These are phyloP conservation scores for Trichoderma parareesei DNA, from an alignment of 495 filamentous ascomycete species.

Conservation along the genomic window DNA sequence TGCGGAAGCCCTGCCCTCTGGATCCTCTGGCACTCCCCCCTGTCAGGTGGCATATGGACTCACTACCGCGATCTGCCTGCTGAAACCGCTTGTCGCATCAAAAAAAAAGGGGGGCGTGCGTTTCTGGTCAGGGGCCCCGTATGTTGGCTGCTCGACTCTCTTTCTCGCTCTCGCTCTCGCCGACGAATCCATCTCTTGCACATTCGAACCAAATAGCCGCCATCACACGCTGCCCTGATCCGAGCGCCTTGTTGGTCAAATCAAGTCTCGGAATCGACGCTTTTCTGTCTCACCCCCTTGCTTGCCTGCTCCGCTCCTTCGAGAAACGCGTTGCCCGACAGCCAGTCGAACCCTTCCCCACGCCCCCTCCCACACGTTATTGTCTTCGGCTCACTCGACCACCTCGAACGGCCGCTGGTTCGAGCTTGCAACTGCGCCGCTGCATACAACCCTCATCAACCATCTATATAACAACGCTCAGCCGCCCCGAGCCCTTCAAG, in stretches of 20 bases:
- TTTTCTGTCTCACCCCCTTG: background rate
- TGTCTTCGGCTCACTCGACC: background rate
- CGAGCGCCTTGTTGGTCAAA: background rate
- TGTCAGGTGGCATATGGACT: background rate
- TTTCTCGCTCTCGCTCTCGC: background rate
- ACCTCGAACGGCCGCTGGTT: background rate
- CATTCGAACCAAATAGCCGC: too few relatives aligned
- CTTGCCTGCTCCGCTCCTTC: slow-evolving; percentile 5
- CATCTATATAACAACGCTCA: slow-evolving; percentile 4
- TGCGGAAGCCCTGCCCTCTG: background rate
- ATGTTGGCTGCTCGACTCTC: background rate
- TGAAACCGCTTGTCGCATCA: slow-evolving; percentile 6
- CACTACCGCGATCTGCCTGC: background rate
- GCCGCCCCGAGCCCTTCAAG: slow-evolving; percentile 20
- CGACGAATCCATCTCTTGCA: background rate
- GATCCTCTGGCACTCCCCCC: background rate
- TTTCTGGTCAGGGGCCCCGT: background rate
- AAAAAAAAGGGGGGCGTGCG: slow-evolving; percentile 10
- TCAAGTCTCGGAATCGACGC: background rate
- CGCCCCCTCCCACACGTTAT: slow-evolving; percentile 1
- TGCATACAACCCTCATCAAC: background rate
- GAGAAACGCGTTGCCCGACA: slow-evolving; percentile 3
- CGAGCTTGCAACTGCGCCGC: background rate
- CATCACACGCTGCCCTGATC: background rate
- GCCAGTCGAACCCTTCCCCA: slow-evolving; percentile 1